phyloP scores from a whole-genome alignment of 2,329 filamentous ascomycete genomes.

The Polytolypa hystricis region DNA sequence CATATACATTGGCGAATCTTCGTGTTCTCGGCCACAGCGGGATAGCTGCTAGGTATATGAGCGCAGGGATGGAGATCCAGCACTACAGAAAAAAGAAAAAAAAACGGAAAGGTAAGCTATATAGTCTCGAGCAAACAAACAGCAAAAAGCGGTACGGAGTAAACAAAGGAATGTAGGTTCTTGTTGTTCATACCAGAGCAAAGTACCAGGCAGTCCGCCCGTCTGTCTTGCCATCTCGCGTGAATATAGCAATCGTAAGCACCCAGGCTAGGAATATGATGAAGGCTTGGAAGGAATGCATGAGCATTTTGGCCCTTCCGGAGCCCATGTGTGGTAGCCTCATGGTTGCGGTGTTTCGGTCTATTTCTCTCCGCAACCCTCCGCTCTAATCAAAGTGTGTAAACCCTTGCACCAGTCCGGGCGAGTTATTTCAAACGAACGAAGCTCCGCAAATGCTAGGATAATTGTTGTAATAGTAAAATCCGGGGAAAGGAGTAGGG shows the following conservation, averaged over 20 bases:
- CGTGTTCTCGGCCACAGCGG: conserved; percentile 50
- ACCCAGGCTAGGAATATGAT: conserved; percentile 49
- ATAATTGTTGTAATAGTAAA: too few relatives aligned
- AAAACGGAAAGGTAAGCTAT: too few relatives aligned
- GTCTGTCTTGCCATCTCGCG: conserved; percentile 42
- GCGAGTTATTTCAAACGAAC: too few relatives aligned
- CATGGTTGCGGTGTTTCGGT: too few relatives aligned
- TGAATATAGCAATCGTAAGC: conserved; percentile 48
- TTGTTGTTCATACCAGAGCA: conserved; percentile 36
- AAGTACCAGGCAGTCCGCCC: conserved; percentile 47
- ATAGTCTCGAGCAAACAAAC: too few relatives aligned
- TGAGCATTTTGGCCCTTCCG: conserved; percentile 41
- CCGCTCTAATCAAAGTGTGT: background rate
- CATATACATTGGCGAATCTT: conserved; percentile 50
- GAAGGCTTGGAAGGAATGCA: conserved; percentile 44
- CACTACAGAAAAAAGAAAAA: too few relatives aligned
- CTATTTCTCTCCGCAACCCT: background rate
- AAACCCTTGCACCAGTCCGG: too few relatives aligned
- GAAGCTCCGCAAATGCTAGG: too few relatives aligned
- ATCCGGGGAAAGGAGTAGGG: too few relatives aligned
- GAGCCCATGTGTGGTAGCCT: conserved; percentile 8
- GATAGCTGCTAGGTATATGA: conserved; percentile 50
- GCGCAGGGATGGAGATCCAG: conserved; percentile 46
- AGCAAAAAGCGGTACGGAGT: too few relatives aligned
- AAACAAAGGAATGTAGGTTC: background rate